phyloP scores from a whole-genome alignment of 1,284 basidiomycete genomes.

The Vanrija humicola region DNA sequence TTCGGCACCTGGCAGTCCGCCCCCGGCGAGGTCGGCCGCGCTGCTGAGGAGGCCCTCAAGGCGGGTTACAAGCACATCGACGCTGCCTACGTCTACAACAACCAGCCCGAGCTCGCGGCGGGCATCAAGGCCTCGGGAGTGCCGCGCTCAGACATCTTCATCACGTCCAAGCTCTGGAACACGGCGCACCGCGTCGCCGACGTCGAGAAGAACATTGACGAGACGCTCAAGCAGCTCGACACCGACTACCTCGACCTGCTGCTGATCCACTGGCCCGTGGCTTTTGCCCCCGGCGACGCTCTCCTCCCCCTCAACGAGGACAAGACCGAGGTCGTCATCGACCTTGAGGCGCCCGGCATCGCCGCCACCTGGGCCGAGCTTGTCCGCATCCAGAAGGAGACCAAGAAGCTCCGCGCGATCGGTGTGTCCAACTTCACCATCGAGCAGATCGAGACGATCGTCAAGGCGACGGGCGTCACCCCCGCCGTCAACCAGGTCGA shows the following conservation, averaged over 20 bases:
- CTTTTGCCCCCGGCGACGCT: slow-evolving; percentile 62
- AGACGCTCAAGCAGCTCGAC: slow-evolving; percentile 58
- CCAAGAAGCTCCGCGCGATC: slow-evolving; percentile 7
- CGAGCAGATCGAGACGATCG: slow-evolving; percentile 15
- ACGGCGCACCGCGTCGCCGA: slow-evolving; percentile 17
- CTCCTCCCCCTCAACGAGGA: slow-evolving; percentile 52
- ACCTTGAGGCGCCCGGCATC: slow-evolving; percentile 22
- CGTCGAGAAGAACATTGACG: slow-evolving; percentile 15
- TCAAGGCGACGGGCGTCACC: slow-evolving; percentile 13
- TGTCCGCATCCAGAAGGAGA: slow-evolving; percentile 23
- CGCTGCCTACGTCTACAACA: slow-evolving; percentile 66
- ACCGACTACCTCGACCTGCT: slow-evolving; percentile 71
- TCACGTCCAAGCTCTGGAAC: slow-evolving; percentile 61
- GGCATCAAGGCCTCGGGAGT: slow-evolving; percentile 72
- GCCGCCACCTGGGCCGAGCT: slow-evolving; percentile 40
- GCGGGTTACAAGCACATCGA: slow-evolving; percentile 77
- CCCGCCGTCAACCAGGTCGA: slow-evolving; percentile 69
- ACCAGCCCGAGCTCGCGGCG: slow-evolving; percentile 64
- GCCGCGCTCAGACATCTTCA: slow-evolving; percentile 72
- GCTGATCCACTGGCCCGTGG: slow-evolving; percentile 64
- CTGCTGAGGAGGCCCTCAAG: slow-evolving; percentile 20
- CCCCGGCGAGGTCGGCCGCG: slow-evolving; percentile 66
- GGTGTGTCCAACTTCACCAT: slow-evolving; percentile 22
- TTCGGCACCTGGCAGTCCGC: slow-evolving; percentile 79
- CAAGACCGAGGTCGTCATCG: slow-evolving; percentile 15